Conservation (phyloP, 305 asterid species). For the Solanum hybrid region DNA sequence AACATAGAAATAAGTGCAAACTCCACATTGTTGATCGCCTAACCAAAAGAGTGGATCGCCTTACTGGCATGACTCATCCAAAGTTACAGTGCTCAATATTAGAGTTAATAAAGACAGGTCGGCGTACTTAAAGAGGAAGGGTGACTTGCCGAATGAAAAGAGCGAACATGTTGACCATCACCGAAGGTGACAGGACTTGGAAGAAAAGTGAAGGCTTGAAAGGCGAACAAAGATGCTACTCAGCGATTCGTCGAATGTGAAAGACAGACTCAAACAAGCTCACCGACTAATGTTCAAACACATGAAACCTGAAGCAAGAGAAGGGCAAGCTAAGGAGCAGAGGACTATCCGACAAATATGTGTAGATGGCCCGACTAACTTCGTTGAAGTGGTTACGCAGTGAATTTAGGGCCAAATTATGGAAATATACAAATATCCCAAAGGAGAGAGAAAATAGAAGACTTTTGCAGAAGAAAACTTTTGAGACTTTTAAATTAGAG, state of each 20-base stretch:
- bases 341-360: background rate
- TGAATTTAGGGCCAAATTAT: background rate
- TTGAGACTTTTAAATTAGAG: background rate
- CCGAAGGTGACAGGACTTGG: background rate
- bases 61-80: background rate
- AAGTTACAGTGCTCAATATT: background rate
- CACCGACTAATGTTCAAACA: background rate
- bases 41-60: background rate
- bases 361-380: background rate
- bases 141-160: background rate
- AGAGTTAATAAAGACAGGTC: background rate
- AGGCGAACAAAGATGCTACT: background rate
- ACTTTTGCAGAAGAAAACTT: background rate
- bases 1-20: background rate
- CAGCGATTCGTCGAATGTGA: background rate
- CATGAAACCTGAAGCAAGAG: background rate
- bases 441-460: background rate
- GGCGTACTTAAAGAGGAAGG: background rate
- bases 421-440: background rate
- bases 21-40: background rate
- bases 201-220: no score
- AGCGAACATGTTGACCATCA: background rate
- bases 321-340: background rate
- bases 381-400: background rate
- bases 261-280: background rate